Evolutionary conservation across 495 filamentous ascomycete species (phyloP), one percentile per base, ranked within the genome.

Genomic region (Trichoderma erinaceum): DNA sequence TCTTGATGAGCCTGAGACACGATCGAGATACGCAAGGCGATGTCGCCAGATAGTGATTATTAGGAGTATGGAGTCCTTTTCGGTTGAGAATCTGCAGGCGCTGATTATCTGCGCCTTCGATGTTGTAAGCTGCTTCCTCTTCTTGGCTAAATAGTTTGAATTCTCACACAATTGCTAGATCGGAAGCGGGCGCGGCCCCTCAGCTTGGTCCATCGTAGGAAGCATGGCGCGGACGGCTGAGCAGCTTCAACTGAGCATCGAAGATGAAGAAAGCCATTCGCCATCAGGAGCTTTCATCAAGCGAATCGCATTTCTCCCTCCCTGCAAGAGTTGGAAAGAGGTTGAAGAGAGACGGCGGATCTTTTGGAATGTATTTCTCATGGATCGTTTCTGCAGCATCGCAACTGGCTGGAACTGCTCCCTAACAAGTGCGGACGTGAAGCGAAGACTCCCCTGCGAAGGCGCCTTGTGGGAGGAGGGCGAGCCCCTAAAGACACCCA

Each of bases 311-410:
- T 67, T 72, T 27, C 69, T 77, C 16, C 56, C 68, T 18, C 56
- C 65, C 1, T 41, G 77, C 10, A 65, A 71, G 64, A 66, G 74
- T 43, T 79, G 76, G 79, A 73, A 72, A 3, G 79, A 79, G 44
- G 69, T 68, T 13, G 78, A 81, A 68, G 75, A 77, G 48, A 68
- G 79, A 52, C 69, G 79, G 46, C 68, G 78, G 23, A 64, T 81
- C 1, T 81, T 81, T 64, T 80, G 78, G 79, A 80, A 75, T 41
- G 71, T 82, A 21, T 82, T 81, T 58, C 58, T 73, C 12, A 68
- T 80, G 2, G 77, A 82, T 61, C 64, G 68, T 44, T 80, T 73
- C 56, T 78, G 74, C 67, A 78, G 72, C 8, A 71, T 76, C 5
- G 73, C 69, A 25, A 76, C 70, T 52, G 74, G 71, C 25, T 80